phyloP scores from a whole-genome alignment of 495 filamentous ascomycete genomes.

The Tuber borchii region DNA sequence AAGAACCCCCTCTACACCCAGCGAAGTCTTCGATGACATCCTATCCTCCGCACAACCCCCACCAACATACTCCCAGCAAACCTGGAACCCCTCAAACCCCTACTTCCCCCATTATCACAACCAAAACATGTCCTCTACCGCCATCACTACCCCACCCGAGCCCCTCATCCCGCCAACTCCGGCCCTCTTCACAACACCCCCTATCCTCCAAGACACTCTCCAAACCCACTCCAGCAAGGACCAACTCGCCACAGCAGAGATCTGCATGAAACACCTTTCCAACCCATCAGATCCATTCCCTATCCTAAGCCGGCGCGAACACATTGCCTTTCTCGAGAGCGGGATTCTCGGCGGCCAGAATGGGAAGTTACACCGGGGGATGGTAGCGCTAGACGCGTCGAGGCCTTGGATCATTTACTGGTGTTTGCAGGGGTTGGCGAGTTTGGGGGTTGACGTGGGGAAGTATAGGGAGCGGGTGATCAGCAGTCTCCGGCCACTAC shows the following conservation, averaged over 20 bases:
- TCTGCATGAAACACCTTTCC: conserved; percentile 64
- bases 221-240: conserved; percentile 59
- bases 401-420: conserved; percentile 93
- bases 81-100: conserved; percentile 1
- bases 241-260: conserved; percentile 61
- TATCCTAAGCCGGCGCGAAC: conserved; percentile 59
- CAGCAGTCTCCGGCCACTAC: conserved; percentile 65
- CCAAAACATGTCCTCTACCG: conserved; percentile 27
- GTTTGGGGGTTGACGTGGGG: conserved; percentile 70
- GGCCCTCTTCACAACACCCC: conserved; percentile 57
- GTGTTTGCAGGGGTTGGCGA: conserved; percentile 63
- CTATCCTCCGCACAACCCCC: not conserved
- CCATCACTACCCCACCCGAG: conserved; percentile 19
- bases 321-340: conserved; percentile 68
- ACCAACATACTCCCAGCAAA: not conserved
- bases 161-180: conserved; percentile 46
- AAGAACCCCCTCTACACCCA: not conserved
- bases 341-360: conserved; percentile 47
- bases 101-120: conserved; percentile 18
- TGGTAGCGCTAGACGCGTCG: conserved; percentile 67
- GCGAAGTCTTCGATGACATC: conserved; percentile 8
- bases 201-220: conserved; percentile 61
- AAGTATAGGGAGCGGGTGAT: conserved; percentile 61
- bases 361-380: conserved; percentile 56
- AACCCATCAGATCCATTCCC: conserved; percentile 67